These are phyloP conservation scores for Gloeostereum incarnatum DNA, from an alignment of 768 basidiomycete genomes.

Conservation along the genomic window DNA sequence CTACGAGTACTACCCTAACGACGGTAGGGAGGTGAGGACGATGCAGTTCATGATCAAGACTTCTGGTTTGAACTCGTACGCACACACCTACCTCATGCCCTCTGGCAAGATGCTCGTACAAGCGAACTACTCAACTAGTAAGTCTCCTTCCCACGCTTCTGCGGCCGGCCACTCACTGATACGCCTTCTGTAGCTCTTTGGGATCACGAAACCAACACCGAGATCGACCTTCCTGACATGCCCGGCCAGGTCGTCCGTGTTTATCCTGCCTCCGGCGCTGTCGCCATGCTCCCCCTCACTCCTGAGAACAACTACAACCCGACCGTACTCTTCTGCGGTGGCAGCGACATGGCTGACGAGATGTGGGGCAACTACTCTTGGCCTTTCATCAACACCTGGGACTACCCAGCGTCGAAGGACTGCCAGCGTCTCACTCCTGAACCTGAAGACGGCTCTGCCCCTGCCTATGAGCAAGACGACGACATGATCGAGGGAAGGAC, in stretches of 20 bases:
- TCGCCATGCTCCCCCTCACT: constrained; percentile 86
- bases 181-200: no score
- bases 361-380: constrained; percentile 71
- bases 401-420: constrained; percentile 57
- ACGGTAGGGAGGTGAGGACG: constrained; percentile 31
- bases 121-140: constrained; percentile 71
- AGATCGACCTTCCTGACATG: constrained; percentile 63
- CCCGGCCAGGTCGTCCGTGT: constrained; percentile 67
- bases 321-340: constrained; percentile 87
- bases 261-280: constrained; percentile 85
- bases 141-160: constrained; percentile 61
- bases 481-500: constrained; percentile 65
- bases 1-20: constrained; percentile 74
- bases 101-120: constrained; percentile 78
- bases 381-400: constrained; percentile 68
- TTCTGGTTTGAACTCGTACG: constrained; percentile 72
- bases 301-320: constrained; percentile 82
- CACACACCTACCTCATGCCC: constrained; percentile 65
- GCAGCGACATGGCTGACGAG: constrained; percentile 64
- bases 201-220: constrained; percentile 47
- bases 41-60: constrained; percentile 66
- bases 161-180: no score
- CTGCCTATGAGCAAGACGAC: constrained; percentile 64
- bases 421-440: constrained; percentile 87
- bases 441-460: constrained; percentile 53